Percentiles rank a stretch among this genome's conserved stretches.
Evolutionary conservation across 2,329 filamentous ascomycete species (phyloP).

Genomic region (Corniculantispora saksenae): DNA sequence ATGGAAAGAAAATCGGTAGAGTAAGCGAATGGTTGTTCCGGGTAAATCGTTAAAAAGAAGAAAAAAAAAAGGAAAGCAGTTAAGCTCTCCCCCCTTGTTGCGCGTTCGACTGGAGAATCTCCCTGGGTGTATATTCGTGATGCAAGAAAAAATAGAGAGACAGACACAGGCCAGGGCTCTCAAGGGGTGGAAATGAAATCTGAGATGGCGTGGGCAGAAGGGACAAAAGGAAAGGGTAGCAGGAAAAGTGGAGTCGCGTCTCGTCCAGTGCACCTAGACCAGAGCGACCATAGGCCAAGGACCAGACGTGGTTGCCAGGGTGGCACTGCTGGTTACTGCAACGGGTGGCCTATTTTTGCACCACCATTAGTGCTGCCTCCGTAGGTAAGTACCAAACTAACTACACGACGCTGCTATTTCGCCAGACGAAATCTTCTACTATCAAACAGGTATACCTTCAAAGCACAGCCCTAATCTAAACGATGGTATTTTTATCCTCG

Average conservation of each 20-base stretch:
- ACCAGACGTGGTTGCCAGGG: neutral
- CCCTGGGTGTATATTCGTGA: neutral
- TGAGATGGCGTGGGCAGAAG: neutral
- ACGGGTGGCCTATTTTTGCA: no score
- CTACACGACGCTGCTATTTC: neutral
- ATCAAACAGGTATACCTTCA: no score
- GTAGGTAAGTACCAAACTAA: no score
- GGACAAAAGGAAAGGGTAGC: neutral
- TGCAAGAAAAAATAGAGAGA: neutral
- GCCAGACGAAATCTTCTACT: no score
- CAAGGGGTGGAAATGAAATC: neutral
- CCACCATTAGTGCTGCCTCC: no score
- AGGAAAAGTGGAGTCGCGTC: neutral
- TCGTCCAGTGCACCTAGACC: no score
- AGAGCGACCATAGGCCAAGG: no score
- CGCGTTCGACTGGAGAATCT: neutral
- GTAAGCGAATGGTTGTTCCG: conserved; percentile 9
- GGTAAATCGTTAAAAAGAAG: neutral
- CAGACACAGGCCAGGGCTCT: no score
- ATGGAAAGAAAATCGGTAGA: neutral
- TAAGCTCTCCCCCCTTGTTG: neutral
- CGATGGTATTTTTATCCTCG: neutral
- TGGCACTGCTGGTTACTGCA: neutral
- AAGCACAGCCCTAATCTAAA: no score
- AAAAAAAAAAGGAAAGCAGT: neutral